phyloP scores from a whole-genome alignment of 805 yeast species.

The Hanseniaspora clermontiae region DNA sequence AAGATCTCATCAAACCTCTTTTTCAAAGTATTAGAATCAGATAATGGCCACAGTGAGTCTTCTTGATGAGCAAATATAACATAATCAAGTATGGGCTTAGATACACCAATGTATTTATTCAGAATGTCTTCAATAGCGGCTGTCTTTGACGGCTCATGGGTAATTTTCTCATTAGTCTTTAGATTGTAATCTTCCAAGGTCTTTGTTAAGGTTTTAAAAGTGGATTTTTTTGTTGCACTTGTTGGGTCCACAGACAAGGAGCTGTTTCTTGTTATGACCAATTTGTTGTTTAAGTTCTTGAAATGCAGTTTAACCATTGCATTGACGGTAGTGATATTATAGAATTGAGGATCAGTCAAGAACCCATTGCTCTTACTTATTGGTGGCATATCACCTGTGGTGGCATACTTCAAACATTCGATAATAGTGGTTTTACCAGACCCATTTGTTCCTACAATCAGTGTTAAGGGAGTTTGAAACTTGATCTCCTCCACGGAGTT shows the following conservation, averaged over 20 bases:
- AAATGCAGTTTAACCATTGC: constrained; percentile 81
- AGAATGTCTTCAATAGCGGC: constrained; percentile 73
- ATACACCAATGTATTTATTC: constrained; percentile 76
- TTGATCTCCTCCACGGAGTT: constrained; percentile 72
- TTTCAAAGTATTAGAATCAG: constrained; percentile 79
- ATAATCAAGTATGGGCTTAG: constrained; percentile 74
- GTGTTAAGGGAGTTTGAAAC: constrained; percentile 79
- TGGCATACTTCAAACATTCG: constrained; percentile 84
- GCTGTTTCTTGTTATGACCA: constrained; percentile 80
- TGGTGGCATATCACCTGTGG: constrained; percentile 94
- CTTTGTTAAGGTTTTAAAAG: constrained; percentile 54
- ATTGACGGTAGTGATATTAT: constrained; percentile 60
- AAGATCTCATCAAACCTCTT: constrained; percentile 93
- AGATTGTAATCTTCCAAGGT: constrained; percentile 82
- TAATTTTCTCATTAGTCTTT: constrained; percentile 47
- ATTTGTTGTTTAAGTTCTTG: constrained; percentile 34
- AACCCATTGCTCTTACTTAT: constrained; percentile 94
- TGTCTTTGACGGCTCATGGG: constrained; percentile 66
- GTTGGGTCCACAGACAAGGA: constrained; percentile 55
- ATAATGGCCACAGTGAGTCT: constrained; percentile 89
- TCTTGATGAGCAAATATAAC: constrained; percentile 97
- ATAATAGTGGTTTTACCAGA: constrained; percentile 94
- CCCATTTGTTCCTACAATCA: constrained; percentile 92
- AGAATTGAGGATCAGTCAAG: constrained; percentile 77
- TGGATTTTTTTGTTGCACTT: constrained; percentile 47